phyloP scores from a whole-genome alignment of 75 land plant genomes.

The Adiantum capillusveneris region DNA sequence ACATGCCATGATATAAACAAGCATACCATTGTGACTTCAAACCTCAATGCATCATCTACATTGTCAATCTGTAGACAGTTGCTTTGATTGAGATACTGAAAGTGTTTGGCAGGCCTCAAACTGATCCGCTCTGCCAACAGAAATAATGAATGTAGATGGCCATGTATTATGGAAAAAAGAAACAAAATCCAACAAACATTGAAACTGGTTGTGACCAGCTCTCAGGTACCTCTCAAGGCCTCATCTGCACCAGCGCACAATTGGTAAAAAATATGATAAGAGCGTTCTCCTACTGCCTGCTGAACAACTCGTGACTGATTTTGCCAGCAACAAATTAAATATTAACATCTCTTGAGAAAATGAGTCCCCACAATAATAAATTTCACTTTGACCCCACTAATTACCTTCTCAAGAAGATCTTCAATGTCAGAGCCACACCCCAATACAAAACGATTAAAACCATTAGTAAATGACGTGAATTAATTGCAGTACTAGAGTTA shows the following conservation, averaged over 20 bases:
- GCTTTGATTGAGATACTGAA: slow-evolving; percentile 69
- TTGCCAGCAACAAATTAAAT: neutral
- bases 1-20: too few species aligned
- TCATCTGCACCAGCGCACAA: slow-evolving; percentile 91
- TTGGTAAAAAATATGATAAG: slow-evolving; percentile 94
- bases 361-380: neutral
- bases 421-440: neutral
- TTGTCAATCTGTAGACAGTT: slow-evolving; percentile 56
- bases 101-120: slow-evolving; percentile 50
- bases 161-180: slow-evolving; percentile 4
- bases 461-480: too few species aligned
- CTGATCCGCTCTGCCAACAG: slow-evolving; percentile 47
- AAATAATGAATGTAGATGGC: slow-evolving; percentile 4
- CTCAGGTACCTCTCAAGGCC: slow-evolving; percentile 52
- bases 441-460: too few species aligned
- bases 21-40: slow-evolving; percentile 52
- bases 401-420: slow-evolving; percentile 88
- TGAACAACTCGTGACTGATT: slow-evolving; percentile 93
- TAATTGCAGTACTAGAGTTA: too few species aligned
- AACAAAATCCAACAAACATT: neutral
- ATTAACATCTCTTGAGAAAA: neutral
- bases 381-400: neutral
- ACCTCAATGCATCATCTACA: slow-evolving; percentile 70
- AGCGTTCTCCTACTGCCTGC: slow-evolving; percentile 67
- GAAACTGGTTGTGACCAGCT: neutral